Base-by-base conservation (phyloP, 257 asterid species). In the Dorcoceras hygrometricum region DNA sequence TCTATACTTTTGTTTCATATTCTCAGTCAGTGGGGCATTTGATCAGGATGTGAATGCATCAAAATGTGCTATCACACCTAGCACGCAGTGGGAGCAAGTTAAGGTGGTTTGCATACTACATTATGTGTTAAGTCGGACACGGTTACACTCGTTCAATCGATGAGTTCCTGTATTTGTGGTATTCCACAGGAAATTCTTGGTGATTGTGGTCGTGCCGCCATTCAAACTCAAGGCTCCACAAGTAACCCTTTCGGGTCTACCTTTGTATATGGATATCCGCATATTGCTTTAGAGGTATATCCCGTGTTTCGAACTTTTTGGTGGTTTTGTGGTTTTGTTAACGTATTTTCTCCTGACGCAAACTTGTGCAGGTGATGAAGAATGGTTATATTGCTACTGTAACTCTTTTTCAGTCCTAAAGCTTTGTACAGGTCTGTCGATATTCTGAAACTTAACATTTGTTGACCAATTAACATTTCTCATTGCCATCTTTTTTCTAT, bases 201-300 rank as follows among this genome's bases (percentile, higher is more conserved):
- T 59, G 89, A 89, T 67, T 78, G 85, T 68, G 95, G 96, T 39
- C 86, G 84, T 72, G 90, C 95, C 29, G 95, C 95, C 68, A 83
- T 89, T 28, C 95, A 87, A 77, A 85, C 95, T 32, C 96, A 87
- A 67, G 96, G 96, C 70, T 89, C 93, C 55, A 70, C 87, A 16
- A 83, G 85, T 72, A 87, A 89, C 70, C 96, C 92, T 14, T 89
- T 89, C 72, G 96, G 96, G 65, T 81, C 95, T 60, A 89, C 96
- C 54, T 80, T 85, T 70, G 96, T 89, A 6, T 89, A 87, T 82
- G 96, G 95, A 28, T 89, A 87, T 74, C 96, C 79, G 59, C 80
- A 89, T 73, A 73, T 80, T 66, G 95, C 96, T 65, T 83, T 89
- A 50, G 95, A 89, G 96, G 96, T 89, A 71, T 75, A 43, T 43